These are phyloP conservation scores for Coemansia sp. DNA, from an alignment of 192 early-diverging fungal species.

Conservation along the genomic window DNA sequence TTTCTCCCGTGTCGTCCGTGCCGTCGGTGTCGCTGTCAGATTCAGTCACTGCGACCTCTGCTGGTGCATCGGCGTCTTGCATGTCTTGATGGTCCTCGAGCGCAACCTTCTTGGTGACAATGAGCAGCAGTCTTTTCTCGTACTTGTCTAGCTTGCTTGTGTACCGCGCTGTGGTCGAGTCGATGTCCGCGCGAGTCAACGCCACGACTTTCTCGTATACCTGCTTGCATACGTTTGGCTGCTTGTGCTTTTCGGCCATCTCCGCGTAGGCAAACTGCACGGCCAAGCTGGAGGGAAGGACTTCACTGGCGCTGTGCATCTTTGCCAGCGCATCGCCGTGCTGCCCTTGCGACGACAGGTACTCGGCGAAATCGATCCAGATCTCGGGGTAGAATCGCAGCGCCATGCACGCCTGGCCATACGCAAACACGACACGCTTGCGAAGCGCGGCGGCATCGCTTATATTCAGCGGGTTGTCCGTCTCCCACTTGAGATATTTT, in stretches of 20 bases:
- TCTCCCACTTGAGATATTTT: constrained; percentile 90
- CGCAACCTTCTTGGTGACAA: neutral
- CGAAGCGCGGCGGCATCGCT: constrained; percentile 57
- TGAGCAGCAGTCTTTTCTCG: constrained; percentile 35
- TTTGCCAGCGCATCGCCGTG: constrained; percentile 32
- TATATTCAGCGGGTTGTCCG: constrained; percentile 79
- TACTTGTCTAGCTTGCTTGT: constrained; percentile 29
- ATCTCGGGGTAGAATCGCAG: constrained; percentile 89
- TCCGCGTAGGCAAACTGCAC: constrained; percentile 79
- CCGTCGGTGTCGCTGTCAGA: constrained; percentile 53
- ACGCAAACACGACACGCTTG: constrained; percentile 80
- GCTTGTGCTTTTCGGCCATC: constrained; percentile 65
- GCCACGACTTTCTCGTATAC: constrained; percentile 58
- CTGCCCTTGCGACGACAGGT: constrained; percentile 22
- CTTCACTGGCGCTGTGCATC: constrained; percentile 29
- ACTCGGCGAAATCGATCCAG: constrained; percentile 65
- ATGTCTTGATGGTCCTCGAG: constrained; percentile 6
- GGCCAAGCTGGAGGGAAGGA: constrained; percentile 57
- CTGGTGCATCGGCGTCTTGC: constrained; percentile 7
- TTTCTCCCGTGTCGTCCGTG: constrained; percentile 24
- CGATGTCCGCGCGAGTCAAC: constrained; percentile 20
- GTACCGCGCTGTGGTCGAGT: constrained; percentile 16
- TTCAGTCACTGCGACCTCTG: neutral
- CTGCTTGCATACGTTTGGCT: constrained; percentile 58
- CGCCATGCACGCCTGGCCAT: constrained; percentile 82